Evolutionary conservation across 1,139 yeast genomes (phyloP).

Genomic region (Blastobotrys buckinghamii): DNA sequence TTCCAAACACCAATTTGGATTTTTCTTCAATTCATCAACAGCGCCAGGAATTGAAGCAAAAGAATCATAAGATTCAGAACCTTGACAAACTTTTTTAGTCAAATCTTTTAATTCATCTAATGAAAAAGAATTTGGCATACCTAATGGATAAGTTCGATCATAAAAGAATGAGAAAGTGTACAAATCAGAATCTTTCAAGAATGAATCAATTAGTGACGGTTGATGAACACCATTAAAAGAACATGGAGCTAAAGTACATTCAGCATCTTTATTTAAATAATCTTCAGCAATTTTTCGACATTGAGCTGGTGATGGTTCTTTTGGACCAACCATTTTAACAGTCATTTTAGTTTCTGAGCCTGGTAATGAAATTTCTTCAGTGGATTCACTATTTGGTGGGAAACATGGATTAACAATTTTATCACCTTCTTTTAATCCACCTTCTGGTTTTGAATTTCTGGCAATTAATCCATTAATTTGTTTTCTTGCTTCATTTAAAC

Average conservation of each 20-base stretch:
- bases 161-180: slow-evolving; percentile 90
- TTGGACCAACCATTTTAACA: slow-evolving; percentile 73
- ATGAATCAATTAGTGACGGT: slow-evolving; percentile 77
- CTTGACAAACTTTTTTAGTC: slow-evolving; percentile 79
- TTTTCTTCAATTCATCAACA: slow-evolving; percentile 55
- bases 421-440: slow-evolving; percentile 23
- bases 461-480: slow-evolving; percentile 53
- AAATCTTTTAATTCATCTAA: slow-evolving; percentile 77
- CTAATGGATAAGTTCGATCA: slow-evolving; percentile 88
- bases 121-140: slow-evolving; percentile 88
- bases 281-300: slow-evolving; percentile 82
- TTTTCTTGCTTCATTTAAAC: slow-evolving; percentile 89
- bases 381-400: slow-evolving; percentile 53
- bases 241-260: slow-evolving; percentile 73
- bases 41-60: slow-evolving; percentile 57
- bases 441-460: slow-evolving; percentile 13
- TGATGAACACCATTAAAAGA: slow-evolving; percentile 96
- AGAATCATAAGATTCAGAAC: slow-evolving; percentile 65
- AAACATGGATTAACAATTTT: slow-evolving; percentile 70
- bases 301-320: slow-evolving; percentile 57
- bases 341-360: slow-evolving; percentile 34
- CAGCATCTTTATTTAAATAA: slow-evolving; percentile 74
- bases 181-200: slow-evolving; percentile 65
- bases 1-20: slow-evolving; percentile 94
- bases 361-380: slow-evolving; percentile 16